Percentiles rank a stretch among this genome's conserved stretches.
These are phyloP conservation scores for Epithemia pelagica DNA, from an alignment of 108 stramenopile species.

Conservation along the genomic window DNA sequence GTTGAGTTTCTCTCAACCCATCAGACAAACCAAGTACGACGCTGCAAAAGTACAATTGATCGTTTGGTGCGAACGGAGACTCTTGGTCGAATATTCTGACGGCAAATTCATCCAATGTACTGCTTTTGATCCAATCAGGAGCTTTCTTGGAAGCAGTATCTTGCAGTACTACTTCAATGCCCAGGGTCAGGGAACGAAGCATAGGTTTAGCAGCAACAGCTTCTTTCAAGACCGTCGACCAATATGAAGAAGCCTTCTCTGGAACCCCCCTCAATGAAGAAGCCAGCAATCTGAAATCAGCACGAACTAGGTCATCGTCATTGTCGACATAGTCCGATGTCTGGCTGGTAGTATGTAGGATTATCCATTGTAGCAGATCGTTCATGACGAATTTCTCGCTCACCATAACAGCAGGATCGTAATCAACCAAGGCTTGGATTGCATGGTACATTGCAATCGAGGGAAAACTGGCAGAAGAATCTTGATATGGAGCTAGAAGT, in stretches of 20 bases:
- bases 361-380: slow-evolving; percentile 64
- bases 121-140: slow-evolving; percentile 32
- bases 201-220: slow-evolving; percentile 52
- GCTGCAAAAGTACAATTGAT: neutral
- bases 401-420: neutral
- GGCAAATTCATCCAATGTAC: slow-evolving; percentile 47
- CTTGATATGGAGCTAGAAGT: slow-evolving; percentile 9
- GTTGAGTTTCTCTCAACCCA: neutral
- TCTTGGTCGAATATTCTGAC: neutral
- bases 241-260: slow-evolving; percentile 17
- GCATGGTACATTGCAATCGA: slow-evolving; percentile 17
- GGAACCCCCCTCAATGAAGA: neutral
- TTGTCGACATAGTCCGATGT: slow-evolving; percentile 23
- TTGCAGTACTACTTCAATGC: slow-evolving; percentile 14
- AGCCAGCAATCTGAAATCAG: slow-evolving; percentile 42
- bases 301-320: slow-evolving; percentile 10
- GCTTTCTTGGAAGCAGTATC: neutral
- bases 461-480: slow-evolving; percentile 18
- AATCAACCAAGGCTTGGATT: neutral
- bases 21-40: neutral
- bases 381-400: slow-evolving; percentile 46
- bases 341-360: slow-evolving; percentile 30
- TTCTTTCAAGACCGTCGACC: slow-evolving; percentile 59
- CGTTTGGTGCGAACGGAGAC: neutral
- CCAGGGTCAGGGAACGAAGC: slow-evolving; percentile 31